Percentiles rank a stretch among this genome's conserved stretches.
Evolutionary conservation across 2,329 filamentous ascomycete genomes (phyloP).

Genomic region (Neobulgaria alba): DNA sequence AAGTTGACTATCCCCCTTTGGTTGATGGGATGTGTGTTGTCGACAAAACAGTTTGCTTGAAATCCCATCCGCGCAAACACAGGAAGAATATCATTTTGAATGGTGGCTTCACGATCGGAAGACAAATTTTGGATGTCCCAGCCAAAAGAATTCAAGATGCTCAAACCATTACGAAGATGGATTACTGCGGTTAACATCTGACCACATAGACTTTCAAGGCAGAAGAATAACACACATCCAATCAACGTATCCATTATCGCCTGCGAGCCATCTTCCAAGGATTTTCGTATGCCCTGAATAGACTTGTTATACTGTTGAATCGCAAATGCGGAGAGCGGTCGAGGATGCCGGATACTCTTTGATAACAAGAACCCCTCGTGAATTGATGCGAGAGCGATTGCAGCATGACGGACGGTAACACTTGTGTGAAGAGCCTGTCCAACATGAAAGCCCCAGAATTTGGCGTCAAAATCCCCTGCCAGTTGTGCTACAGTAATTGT

Average conservation of each 20-base stretch:
- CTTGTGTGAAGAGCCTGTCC: constrained; percentile 15
- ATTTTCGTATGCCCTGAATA: neutral
- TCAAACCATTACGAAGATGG: neutral
- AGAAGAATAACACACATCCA: neutral
- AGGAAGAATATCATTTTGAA: neutral
- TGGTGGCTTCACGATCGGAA: neutral
- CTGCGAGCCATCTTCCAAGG: neutral
- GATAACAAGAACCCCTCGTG: constrained; percentile 12
- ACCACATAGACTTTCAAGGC: neutral
- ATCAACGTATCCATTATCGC: neutral
- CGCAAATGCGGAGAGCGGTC: constrained; percentile 3
- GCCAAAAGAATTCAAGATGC: neutral
- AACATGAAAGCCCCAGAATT: constrained; percentile 14
- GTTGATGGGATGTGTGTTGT: neutral
- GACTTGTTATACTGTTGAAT: constrained; percentile 19
- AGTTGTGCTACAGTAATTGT: constrained; percentile 11
- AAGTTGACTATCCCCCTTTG: neutral
- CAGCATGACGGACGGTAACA: constrained; percentile 12
- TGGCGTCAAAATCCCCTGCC: constrained; percentile 5
- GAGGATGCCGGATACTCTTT: constrained; percentile 10
- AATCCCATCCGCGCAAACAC: neutral
- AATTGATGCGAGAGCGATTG: constrained; percentile 14
- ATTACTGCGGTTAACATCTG: neutral
- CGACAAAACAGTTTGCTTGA: neutral
- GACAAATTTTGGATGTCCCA: neutral